Conservation (phyloP, 1,139 yeast species). For the Blastobotrys buckinghamii region DNA sequence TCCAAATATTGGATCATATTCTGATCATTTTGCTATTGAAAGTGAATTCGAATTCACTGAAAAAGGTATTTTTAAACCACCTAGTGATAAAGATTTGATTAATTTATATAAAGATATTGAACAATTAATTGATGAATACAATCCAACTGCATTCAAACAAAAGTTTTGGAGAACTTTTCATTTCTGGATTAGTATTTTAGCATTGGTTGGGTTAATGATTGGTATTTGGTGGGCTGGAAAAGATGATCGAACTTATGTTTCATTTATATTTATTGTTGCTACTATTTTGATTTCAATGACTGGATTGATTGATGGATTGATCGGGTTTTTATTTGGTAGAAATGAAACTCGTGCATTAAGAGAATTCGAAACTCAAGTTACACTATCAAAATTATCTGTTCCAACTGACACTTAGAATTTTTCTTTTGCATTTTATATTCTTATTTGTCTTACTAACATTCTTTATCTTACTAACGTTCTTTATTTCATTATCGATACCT, state of each 20-base stretch:
- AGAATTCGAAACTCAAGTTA: conserved; percentile 46
- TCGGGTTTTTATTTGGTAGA: conserved; percentile 73
- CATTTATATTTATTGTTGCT: conserved; percentile 47
- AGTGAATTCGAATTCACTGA: conserved; percentile 37
- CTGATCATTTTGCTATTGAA: conserved; percentile 90
- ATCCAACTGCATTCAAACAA: conserved; percentile 52
- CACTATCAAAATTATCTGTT: conserved; percentile 25
- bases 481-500: background rate
- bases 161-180: conserved; percentile 59
- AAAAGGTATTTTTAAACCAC: conserved; percentile 9
- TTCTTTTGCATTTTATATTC: background rate
- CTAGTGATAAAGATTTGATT: conserved; percentile 2
- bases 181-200: conserved; percentile 50
- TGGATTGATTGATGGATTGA: conserved; percentile 70
- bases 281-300: conserved; percentile 49
- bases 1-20: conserved; percentile 61
- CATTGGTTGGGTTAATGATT: conserved; percentile 48
- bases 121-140: conserved; percentile 50
- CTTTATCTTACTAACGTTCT: background rate
- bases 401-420: conserved; percentile 8
- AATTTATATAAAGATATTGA: conserved; percentile 51
- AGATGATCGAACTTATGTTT: conserved; percentile 44
- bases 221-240: conserved; percentile 57
- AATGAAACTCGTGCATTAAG: conserved; percentile 69
- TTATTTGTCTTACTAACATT: background rate